A percentile compares a stretch with the other conserved stretches of the same genome.
Evolutionary conservation across 192 early-diverging fungal genomes (phyloP).

Genomic region (Cetraspora pellucida): DNA sequence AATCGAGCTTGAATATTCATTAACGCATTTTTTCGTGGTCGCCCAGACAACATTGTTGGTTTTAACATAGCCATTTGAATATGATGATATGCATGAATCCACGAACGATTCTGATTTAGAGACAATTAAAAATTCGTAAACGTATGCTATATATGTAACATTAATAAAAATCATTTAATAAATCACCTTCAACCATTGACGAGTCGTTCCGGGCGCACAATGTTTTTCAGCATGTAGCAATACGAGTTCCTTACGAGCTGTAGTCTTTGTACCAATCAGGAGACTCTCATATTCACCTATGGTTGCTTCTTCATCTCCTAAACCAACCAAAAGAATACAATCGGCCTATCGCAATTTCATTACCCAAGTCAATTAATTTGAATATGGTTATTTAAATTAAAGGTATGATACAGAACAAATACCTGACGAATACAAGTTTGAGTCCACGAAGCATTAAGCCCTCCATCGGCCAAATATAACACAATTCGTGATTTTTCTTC

Average conservation of each 20-base stretch:
- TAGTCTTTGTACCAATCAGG: slow-evolving; percentile 93
- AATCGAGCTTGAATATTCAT: slow-evolving; percentile 66
- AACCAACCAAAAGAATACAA: slow-evolving; percentile 91
- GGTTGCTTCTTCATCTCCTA: slow-evolving; percentile 85
- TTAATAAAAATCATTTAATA: not conserved
- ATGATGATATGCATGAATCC: slow-evolving; percentile 98
- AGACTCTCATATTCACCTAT: slow-evolving; percentile 93
- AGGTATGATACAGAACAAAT: slow-evolving; percentile 12
- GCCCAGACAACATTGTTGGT: slow-evolving; percentile 43
- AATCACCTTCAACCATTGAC: slow-evolving; percentile 81
- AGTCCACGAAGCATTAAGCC: slow-evolving; percentile 88
- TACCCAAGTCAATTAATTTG: too few species aligned
- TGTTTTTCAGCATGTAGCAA: slow-evolving; percentile 79
- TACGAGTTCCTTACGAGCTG: slow-evolving; percentile 96
- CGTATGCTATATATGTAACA: not conserved
- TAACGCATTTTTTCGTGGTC: slow-evolving; percentile 56
- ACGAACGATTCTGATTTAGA: slow-evolving; percentile 63
- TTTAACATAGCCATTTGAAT: slow-evolving; percentile 72
- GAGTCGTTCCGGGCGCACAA: slow-evolving; percentile 81
- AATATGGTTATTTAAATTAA: not conserved
- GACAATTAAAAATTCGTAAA: slow-evolving; percentile 20
- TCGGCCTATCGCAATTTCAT: slow-evolving; percentile 61
- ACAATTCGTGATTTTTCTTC: slow-evolving; percentile 88
- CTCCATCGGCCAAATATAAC: slow-evolving; percentile 95
- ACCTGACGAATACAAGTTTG: slow-evolving; percentile 89